These are phyloP conservation scores for Rhodotorula taiwanensis DNA, from an alignment of 768 basidiomycete species.

Conservation along the genomic window DNA sequence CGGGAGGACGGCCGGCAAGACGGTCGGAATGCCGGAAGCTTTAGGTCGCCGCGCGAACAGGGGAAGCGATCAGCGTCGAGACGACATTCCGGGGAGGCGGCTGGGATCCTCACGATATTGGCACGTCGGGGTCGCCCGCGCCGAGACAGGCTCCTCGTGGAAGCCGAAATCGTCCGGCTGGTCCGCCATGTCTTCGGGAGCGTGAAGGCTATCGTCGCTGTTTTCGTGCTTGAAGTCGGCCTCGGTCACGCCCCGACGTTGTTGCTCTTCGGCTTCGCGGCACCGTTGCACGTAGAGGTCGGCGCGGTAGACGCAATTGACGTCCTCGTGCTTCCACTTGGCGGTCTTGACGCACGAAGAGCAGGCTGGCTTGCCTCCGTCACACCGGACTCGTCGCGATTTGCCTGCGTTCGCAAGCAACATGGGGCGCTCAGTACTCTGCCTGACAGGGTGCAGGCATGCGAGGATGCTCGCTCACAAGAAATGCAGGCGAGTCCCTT, in stretches of 20 bases:
- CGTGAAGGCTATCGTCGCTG: background rate
- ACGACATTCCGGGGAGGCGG: too few species aligned
- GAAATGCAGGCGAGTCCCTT: conserved; percentile 28
- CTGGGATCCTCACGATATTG: background rate
- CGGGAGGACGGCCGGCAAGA: background rate
- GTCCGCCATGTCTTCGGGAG: background rate
- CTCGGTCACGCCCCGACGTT: background rate
- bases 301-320: conserved; percentile 7
- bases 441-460: too few species aligned
- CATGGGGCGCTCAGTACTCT: background rate
- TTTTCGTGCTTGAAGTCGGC: background rate
- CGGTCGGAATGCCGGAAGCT: background rate
- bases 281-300: background rate
- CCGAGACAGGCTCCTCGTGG: background rate
- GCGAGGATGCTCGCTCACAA: too few species aligned
- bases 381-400: conserved; percentile 25
- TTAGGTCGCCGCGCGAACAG: too few species aligned
- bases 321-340: background rate
- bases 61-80: background rate
- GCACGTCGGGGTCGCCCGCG: background rate
- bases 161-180: background rate
- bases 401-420: conserved; percentile 1
- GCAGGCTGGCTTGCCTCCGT: conserved; percentile 19
- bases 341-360: conserved; percentile 6
- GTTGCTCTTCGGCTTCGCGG: background rate